Evolutionary conservation across 371 early-diverging fungal species (phyloP), one percentile per base, ranked within the genome.

Genomic region (Batkoa obscura): DNA sequence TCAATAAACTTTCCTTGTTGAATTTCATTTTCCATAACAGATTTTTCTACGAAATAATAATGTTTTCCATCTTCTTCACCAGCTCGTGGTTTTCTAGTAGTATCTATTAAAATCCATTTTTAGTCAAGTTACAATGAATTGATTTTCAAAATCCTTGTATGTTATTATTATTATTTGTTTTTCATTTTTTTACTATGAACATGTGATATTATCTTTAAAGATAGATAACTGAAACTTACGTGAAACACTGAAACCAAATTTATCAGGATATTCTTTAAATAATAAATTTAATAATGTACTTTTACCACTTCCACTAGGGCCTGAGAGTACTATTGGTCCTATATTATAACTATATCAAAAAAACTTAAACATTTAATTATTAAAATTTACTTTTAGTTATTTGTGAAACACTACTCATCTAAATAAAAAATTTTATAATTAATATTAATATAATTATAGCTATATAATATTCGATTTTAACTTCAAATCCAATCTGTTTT

Each of bases 301-400:
- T 68, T 99, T 99, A 36, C 99, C 99, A 17, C 87, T 79, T 15
- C 97, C 98, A 31, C 88, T 90, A 43, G 96, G 92, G 12, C 98
- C 98, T 54, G 84, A 86, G 47, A 93, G 66, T 46, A 93, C 90
- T 64, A 93, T 81, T 60, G 66, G 69, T 53, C 65, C 66, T 43
- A 9, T 57, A 23, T 23, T 23, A 23, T 23, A 23, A 23, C 23
- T 23, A 23, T 23, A 23, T 23, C 23, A 23, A 23, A 23, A 23
- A 23, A 23, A 23, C 23, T 23, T 23, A 23, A 23, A 23, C 23
- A 23, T 23, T 23, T 23, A 23, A 23, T 23, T 23, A 23, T 23
- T 23, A 23, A 23, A 23, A 23, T 23, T 23, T 23, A 23, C 23
- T 23, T 23, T 23, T 23, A 23, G 23, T 23, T 23, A 23, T 23